Percentiles rank a stretch among this genome's conserved stretches.
phyloP scores from a whole-genome alignment of 2,329 filamentous ascomycete genomes.

The Beauveria varroae region DNA sequence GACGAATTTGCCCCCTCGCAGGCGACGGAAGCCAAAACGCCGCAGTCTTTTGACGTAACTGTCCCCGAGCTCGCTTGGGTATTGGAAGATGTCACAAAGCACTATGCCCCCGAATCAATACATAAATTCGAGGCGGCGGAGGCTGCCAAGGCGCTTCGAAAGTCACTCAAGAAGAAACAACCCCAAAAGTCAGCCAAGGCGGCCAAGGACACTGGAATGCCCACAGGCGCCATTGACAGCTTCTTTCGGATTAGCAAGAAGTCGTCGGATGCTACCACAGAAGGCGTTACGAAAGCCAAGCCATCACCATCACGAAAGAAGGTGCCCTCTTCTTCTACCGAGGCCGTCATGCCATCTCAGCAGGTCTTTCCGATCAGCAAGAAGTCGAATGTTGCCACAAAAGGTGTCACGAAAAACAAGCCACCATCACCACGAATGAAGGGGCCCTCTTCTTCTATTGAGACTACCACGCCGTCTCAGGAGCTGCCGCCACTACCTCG shows the following conservation, averaged over 20 bases:
- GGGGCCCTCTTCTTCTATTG: not conserved
- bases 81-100: conserved; percentile 26
- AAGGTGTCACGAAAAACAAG: conserved; percentile 10
- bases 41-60: conserved; percentile 55
- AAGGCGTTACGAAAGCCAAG: conserved; percentile 10
- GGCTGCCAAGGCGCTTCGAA: conserved; percentile 16
- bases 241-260: conserved; percentile 35
- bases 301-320: conserved; percentile 1
- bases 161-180: conserved; percentile 20
- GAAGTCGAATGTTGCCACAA: conserved; percentile 11
- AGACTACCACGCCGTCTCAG: not conserved
- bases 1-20: conserved; percentile 48
- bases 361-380: not conserved
- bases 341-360: not conserved
- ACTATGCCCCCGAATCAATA: conserved; percentile 19
- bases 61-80: conserved; percentile 45
- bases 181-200: conserved; percentile 13
- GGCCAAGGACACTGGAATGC: not conserved
- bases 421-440: conserved; percentile 3
- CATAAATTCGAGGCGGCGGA: conserved; percentile 22
- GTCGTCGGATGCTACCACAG: conserved; percentile 11
- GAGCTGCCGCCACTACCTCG: conserved; percentile 8
- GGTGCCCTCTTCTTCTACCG: not conserved
- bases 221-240: conserved; percentile 29
- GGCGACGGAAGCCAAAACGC: conserved; percentile 16